Conservation (phyloP, 2,329 filamentous ascomycete species). For the Sporothrix brunneoviolacea region DNA sequence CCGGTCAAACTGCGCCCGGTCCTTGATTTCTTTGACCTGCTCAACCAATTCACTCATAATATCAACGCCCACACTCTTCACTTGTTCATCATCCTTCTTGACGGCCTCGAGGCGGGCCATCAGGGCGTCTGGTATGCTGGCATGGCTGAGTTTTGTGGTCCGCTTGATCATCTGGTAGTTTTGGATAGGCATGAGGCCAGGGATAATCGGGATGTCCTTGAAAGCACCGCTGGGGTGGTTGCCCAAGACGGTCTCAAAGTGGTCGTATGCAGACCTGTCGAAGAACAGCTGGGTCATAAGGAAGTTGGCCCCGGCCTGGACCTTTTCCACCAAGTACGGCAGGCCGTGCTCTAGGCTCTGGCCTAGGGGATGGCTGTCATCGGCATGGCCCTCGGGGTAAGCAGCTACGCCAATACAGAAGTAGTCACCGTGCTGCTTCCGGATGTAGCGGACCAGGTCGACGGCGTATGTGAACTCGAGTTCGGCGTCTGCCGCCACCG, state of each 20-base stretch:
- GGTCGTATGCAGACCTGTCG: constrained; percentile 73
- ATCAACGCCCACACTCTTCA: constrained; percentile 73
- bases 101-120: constrained; percentile 64
- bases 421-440: constrained; percentile 79
- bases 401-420: constrained; percentile 93
- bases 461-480: constrained; percentile 82
- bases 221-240: constrained; percentile 80
- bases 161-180: constrained; percentile 93
- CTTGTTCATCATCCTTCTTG: constrained; percentile 71
- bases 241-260: constrained; percentile 70
- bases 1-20: constrained; percentile 39
- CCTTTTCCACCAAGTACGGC: constrained; percentile 85
- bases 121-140: constrained; percentile 66
- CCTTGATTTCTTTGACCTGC: constrained; percentile 60
- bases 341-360: constrained; percentile 72
- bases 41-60: constrained; percentile 80
- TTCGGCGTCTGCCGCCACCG: constrained; percentile 53
- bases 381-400: constrained; percentile 92
- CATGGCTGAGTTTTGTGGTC: constrained; percentile 91
- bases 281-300: constrained; percentile 99
- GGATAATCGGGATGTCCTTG: constrained; percentile 81
- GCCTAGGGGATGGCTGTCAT: constrained; percentile 72
- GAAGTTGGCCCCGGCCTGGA: constrained; percentile 86
- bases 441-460: constrained; percentile 86
- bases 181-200: constrained; percentile 95